These are phyloP conservation scores for Peronospora farinosa DNA, from an alignment of 352 stramenopile species.

Conservation along the genomic window DNA sequence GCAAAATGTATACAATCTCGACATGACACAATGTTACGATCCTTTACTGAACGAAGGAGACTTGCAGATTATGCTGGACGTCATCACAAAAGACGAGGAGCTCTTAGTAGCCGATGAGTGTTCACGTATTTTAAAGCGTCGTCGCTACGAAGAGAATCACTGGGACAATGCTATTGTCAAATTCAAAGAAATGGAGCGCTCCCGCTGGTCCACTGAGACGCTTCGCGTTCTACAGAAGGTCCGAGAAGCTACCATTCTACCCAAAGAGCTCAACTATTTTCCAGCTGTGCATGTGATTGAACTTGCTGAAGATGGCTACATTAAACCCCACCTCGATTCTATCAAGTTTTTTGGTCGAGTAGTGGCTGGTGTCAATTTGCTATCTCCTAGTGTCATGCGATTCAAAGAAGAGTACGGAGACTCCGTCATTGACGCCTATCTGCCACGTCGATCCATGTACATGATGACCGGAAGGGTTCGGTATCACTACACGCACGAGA, in stretches of 20 bases:
- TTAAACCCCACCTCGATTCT: slow-evolving; percentile 80
- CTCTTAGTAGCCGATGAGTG: slow-evolving; percentile 65
- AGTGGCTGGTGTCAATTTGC: slow-evolving; percentile 65
- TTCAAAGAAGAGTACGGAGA: slow-evolving; percentile 77
- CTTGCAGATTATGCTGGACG: slow-evolving; percentile 55
- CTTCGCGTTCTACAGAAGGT: slow-evolving; percentile 57
- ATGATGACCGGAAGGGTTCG: slow-evolving; percentile 81
- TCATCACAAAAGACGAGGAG: slow-evolving; percentile 76
- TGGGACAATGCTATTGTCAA: slow-evolving; percentile 86
- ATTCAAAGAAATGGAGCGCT: slow-evolving; percentile 86
- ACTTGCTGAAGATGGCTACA: slow-evolving; percentile 73
- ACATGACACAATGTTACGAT: slow-evolving; percentile 54
- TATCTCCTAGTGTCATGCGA: slow-evolving; percentile 79
- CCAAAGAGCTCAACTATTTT: slow-evolving; percentile 59
- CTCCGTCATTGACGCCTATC: slow-evolving; percentile 55
- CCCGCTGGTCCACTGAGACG: slow-evolving; percentile 70
- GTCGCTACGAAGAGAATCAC: slow-evolving; percentile 75
- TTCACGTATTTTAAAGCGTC: slow-evolving; percentile 46
- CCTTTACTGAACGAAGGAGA: slow-evolving; percentile 50
- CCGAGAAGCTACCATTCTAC: slow-evolving; percentile 50
- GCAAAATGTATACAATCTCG: slow-evolving; percentile 38
- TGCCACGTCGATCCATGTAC: slow-evolving; percentile 78
- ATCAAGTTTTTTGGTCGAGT: slow-evolving; percentile 84
- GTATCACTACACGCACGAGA: slow-evolving; percentile 85
- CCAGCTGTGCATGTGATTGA: slow-evolving; percentile 80